Evolutionary conservation across 2,329 filamentous ascomycete genomes (phyloP), one percentile per base, ranked within the genome.

Genomic region (Leptographium galeiforme): DNA sequence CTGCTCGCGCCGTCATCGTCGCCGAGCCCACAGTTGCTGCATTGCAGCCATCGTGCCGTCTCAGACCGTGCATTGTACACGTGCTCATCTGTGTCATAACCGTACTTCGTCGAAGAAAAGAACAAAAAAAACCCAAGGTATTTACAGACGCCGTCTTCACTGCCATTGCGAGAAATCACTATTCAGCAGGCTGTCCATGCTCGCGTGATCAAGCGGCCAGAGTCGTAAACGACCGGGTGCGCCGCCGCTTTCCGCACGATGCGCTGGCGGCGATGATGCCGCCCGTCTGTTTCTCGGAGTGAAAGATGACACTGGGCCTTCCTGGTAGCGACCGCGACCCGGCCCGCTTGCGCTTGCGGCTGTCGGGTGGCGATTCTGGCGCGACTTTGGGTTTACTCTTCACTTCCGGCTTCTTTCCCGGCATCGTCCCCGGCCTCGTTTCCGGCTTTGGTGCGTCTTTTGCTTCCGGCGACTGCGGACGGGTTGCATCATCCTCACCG

Each of bases 261-360:
- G 61, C 56, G 12, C 18, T 16, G 32, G 34, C 13, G 40, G 7
- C 25, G n/a, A 33, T 16, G 48, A 14, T 41, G 45, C 25, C 48
- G 12, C n/a, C 2, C 14, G 12, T 14, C 44, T 19, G 10, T 32
- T 30, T 30, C 16, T 14, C 41, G 7, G 36, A 30, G 12, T 52
- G 40, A 13, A 19, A 32, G 14, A 16, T 43, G 10, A 66, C 66
- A 33, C 68, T 66, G 41, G 72, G 70, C 57, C 69, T 72, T 51
- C 63, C 65, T 56, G 69, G 68, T 12, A 70, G 61, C 36, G 70
- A 63, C 59, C 4, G 63, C 18, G 67, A 66, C 56, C 70, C 70
- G 4, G 64, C 61, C 32, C 61, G 61, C 51, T 63, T 62, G 48
- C 67, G 63, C 58, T 72, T 68, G 8, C 63, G 56, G 41, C 43